These are phyloP conservation scores for Aureobasidium subglaciale DNA, from an alignment of 2,329 filamentous ascomycete genomes.

Conservation along the genomic window DNA sequence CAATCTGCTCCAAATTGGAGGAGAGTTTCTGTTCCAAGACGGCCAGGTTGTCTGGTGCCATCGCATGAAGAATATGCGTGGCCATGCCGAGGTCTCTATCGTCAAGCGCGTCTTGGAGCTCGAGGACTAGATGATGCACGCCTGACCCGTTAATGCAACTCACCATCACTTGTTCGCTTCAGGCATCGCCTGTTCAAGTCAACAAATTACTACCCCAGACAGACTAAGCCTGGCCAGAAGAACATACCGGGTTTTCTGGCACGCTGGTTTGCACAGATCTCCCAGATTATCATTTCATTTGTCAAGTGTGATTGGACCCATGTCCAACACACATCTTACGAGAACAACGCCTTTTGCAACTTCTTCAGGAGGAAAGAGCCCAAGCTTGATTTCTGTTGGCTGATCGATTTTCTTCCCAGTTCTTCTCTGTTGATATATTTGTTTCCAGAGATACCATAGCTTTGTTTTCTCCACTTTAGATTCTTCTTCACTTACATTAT, in stretches of 20 bases:
- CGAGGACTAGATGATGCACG: conserved; percentile 21
- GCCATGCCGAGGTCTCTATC: conserved; percentile 31
- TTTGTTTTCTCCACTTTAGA: not conserved
- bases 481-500: not conserved
- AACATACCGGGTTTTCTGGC: not conserved
- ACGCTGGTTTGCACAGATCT: not conserved
- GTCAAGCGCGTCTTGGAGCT: conserved; percentile 32
- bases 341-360: not conserved
- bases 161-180: not conserved
- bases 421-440: not conserved
- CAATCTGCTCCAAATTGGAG: conserved; percentile 33
- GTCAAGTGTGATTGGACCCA: not conserved
- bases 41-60: conserved; percentile 36
- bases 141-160: not conserved
- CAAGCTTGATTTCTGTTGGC: not conserved
- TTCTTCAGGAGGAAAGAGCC: not conserved
- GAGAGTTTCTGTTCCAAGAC: conserved; percentile 36
- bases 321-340: conserved; percentile 1
- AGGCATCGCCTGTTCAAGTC: not conserved
- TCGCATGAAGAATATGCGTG: conserved; percentile 33
- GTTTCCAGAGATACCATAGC: conserved; percentile 7
- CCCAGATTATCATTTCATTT: not conserved
- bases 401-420: not conserved
- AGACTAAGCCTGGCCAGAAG: not conserved
- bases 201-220: not conserved